phyloP scores from a whole-genome alignment of 192 early-diverging fungal species.

The Coemansia reversa region DNA sequence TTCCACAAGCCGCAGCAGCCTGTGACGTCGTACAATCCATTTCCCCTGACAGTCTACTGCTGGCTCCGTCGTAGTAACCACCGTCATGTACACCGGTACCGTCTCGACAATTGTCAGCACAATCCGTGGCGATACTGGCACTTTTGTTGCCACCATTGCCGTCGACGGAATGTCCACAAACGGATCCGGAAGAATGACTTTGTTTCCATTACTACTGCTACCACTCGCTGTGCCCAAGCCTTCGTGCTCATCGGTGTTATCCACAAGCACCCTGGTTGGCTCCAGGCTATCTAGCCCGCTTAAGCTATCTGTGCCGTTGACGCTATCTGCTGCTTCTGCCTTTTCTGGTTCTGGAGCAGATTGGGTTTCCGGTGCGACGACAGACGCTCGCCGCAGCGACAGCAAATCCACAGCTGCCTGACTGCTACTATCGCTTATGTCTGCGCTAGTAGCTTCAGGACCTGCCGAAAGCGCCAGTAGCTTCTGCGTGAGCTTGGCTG shows the following conservation, averaged over 20 bases:
- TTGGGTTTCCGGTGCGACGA: not conserved
- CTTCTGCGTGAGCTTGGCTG: constrained; percentile 39
- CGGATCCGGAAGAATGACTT: constrained; percentile 45
- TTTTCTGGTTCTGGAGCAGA: not conserved
- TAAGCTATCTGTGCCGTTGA: constrained; percentile 3
- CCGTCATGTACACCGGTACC: constrained; percentile 55
- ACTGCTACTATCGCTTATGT: not conserved
- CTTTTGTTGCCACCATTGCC: constrained; percentile 49
- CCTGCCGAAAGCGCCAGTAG: constrained; percentile 32
- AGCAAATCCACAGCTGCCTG: constrained; percentile 3
- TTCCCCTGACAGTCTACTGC: constrained; percentile 38
- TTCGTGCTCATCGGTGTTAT: constrained; percentile 40
- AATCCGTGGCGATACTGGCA: constrained; percentile 44
- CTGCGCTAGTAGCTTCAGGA: not conserved
- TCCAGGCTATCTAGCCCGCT: constrained; percentile 42
- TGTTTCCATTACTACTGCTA: constrained; percentile 7
- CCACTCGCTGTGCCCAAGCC: constrained; percentile 14
- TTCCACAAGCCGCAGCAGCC: constrained; percentile 77
- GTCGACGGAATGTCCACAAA: constrained; percentile 47
- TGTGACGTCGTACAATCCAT: constrained; percentile 57
- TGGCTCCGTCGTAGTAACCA: constrained; percentile 46
- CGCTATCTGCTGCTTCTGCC: not conserved
- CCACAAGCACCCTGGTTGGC: constrained; percentile 29
- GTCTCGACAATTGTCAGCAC: constrained; percentile 55
- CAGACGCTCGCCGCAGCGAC: not conserved